Percentiles rank a stretch among this genome's conserved stretches.
These are phyloP conservation scores for Trichosporon ovoides DNA, from an alignment of 1,284 basidiomycete genomes.

Conservation along the genomic window DNA sequence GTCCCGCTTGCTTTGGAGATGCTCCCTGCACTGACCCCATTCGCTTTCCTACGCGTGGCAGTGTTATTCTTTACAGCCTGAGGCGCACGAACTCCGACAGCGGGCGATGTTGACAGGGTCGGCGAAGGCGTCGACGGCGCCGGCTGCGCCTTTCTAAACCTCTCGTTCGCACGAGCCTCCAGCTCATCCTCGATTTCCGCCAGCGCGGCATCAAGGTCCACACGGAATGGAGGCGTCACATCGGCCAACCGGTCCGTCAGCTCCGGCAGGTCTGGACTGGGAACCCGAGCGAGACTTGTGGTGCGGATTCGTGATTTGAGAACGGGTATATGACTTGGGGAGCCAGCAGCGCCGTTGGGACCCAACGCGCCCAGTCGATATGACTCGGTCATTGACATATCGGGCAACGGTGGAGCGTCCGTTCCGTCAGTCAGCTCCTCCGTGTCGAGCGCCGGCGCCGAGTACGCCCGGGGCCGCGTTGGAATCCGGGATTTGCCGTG, in stretches of 20 bases:
- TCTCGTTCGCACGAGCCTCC: slow-evolving; percentile 16
- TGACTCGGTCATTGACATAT: neutral
- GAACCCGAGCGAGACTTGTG: slow-evolving; percentile 7
- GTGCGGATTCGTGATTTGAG: slow-evolving; percentile 17
- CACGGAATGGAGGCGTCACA: slow-evolving; percentile 19
- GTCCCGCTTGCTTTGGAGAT: neutral
- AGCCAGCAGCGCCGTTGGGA: neutral
- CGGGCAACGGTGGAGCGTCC: slow-evolving; percentile 1
- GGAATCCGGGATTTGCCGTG: neutral
- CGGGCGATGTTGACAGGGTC: neutral
- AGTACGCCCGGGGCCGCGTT: neutral
- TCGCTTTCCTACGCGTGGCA: neutral
- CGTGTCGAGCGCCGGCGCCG: neutral
- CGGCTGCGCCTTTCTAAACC: slow-evolving; percentile 13
- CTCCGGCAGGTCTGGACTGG: slow-evolving; percentile 16
- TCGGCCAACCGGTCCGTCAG: slow-evolving; percentile 8
- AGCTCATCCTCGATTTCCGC: slow-evolving; percentile 23
- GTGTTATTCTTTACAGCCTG: neutral
- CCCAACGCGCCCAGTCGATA: neutral
- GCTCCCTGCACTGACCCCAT: neutral
- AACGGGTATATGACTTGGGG: slow-evolving; percentile 18
- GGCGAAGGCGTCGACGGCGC: neutral
- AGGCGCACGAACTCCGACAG: neutral
- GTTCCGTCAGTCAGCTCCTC: slow-evolving; percentile 6
- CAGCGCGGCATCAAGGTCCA: slow-evolving; percentile 20